Conservation (phyloP, 495 filamentous ascomycete species). For the Talaromyces thailandensis region DNA sequence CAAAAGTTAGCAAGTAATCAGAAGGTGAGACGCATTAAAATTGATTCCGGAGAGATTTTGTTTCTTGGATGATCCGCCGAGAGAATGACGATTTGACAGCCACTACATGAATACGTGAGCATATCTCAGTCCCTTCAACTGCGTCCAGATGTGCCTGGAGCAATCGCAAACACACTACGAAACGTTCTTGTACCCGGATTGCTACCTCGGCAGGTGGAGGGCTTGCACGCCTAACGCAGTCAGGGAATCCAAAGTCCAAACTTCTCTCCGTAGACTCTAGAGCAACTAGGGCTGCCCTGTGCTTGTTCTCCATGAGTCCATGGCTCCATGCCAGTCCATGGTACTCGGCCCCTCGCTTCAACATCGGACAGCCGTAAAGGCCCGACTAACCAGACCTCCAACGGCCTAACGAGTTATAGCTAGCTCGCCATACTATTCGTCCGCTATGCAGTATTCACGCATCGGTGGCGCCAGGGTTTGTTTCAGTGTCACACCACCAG, state of each 20-base stretch:
- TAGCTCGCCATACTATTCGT: neutral
- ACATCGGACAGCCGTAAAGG: neutral
- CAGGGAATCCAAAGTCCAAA: neutral
- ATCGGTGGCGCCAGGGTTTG: neutral
- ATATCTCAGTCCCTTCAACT: neutral
- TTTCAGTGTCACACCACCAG: too few relatives aligned
- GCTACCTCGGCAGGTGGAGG: neutral
- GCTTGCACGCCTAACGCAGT: neutral
- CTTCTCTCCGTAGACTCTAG: too few relatives aligned
- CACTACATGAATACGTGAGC: neutral
- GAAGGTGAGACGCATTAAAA: neutral
- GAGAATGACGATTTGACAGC: neutral
- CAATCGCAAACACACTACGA: neutral
- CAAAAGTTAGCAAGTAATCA: neutral
- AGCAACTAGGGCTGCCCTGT: neutral
- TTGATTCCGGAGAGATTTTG: neutral
- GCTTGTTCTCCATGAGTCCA: neutral
- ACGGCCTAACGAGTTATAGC: neutral
- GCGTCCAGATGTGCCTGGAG: neutral
- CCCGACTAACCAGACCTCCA: neutral
- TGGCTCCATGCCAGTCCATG: too few relatives aligned
- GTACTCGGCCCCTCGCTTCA: neutral
- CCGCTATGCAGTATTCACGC: neutral
- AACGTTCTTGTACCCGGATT: neutral
- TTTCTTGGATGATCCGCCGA: neutral